Base-by-base conservation (phyloP, 2,329 filamentous ascomycete genomes). In the Talaromyces sp. region DNA sequence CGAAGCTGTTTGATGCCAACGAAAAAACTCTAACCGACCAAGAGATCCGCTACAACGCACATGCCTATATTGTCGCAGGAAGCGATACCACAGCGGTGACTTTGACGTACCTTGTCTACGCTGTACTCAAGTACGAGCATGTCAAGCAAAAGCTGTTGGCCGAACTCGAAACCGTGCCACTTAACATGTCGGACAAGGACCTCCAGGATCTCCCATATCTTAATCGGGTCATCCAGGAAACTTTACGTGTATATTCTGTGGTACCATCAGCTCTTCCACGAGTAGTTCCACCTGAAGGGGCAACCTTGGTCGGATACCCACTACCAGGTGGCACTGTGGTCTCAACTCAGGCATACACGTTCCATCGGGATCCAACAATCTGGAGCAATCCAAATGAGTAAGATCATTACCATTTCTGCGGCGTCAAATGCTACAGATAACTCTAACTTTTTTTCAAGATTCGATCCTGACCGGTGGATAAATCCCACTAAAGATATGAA, bases 201-300 rank as follows among this genome's bases (percentile, higher is more conserved):
- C 68, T 63, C 47, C 72, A 10, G 39, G 70, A 70, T 1, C 76
- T 88, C 0, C 83, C 83, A 0, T 68, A 85, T 2, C 78, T 88
- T 1, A 79, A 88, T 64, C 83, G 84, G n/a, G 76, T 87, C 3
- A 67, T 88, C 14, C 82, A 80, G 72, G 87, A 89, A 70, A 85
- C 85, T 0, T 77, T 88, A 24, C 81, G 86, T 1, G 77, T 86
- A 1, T 81, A 87, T 63, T 79, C 84, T 0, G 82, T 86, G 0
- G 85, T 87, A 9, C 84, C 85, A 0, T 84, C 84, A 0, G 79
- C 79, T 0, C 82, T 87, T 63, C 85, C 84, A 2, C 81, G 86
- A 1, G 74, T 81, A 27, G 82, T 82, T 0, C 85, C 86, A 0
- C 67, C 68, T 2, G 72, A 74, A 0, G 80, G 80, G 1, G 82